Conservation (phyloP, 148 eudicot species). For the Silene conica region DNA sequence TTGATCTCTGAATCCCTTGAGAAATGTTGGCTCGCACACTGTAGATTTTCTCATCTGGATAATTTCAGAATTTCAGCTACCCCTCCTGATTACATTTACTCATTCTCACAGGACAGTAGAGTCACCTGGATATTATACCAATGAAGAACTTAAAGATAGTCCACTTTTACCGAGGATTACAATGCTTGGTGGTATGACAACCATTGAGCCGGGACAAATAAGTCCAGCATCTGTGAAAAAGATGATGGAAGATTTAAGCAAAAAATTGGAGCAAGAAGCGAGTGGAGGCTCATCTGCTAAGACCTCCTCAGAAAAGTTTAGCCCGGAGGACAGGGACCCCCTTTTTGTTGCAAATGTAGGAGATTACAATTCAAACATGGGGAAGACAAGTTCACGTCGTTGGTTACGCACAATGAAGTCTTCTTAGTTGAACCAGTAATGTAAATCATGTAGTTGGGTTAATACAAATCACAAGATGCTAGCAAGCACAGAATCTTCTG, state of each 20-base stretch:
- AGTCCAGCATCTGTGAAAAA: conserved; percentile 66
- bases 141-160: conserved; percentile 39
- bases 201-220: conserved; percentile 64
- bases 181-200: conserved; percentile 89
- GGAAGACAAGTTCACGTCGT: conserved; percentile 50
- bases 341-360: conserved; percentile 90
- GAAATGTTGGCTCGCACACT: background rate
- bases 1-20: background rate
- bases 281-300: conserved; percentile 29
- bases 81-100: conserved; percentile 12
- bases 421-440: too few relatives aligned
- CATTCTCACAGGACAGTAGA: conserved; percentile 32
- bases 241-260: conserved; percentile 82
- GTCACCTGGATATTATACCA: conserved; percentile 23
- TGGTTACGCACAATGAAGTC: too few relatives aligned
- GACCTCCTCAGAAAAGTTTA: conserved; percentile 21
- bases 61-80: background rate
- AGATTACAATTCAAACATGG: conserved; percentile 52
- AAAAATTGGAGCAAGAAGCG: conserved; percentile 62
- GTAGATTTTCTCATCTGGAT: background rate
- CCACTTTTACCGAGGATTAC: conserved; percentile 82
- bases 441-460: too few relatives aligned
- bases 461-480: background rate
- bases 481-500: background rate
- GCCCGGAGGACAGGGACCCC: conserved; percentile 67